phyloP scores from a whole-genome alignment of 2,329 filamentous ascomycete genomes.

The Xenosphaeropsis pyriputrescens region DNA sequence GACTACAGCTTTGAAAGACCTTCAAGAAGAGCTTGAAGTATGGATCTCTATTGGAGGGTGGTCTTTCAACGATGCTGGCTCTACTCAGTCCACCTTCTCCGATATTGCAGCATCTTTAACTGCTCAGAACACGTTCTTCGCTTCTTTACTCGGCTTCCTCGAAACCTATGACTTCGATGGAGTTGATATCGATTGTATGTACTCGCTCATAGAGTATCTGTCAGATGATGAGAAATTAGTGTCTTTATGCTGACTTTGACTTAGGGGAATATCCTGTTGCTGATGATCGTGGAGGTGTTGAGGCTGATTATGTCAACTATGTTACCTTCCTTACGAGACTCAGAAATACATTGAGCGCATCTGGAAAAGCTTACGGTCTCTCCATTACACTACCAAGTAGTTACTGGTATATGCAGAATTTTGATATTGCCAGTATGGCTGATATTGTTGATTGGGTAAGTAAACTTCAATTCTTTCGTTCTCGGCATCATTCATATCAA shows the following conservation, averaged over 20 bases:
- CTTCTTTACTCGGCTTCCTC: constrained; percentile 23
- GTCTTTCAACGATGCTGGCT: constrained; percentile 10
- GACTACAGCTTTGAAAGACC: constrained; percentile 16
- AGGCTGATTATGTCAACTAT: constrained; percentile 20
- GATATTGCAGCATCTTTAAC: constrained; percentile 16
- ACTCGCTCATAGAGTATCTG: too few relatives aligned
- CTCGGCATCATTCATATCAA: too few relatives aligned
- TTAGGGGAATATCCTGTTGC: constrained; percentile 19
- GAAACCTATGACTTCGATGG: constrained; percentile 30
- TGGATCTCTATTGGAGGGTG: constrained; percentile 25
- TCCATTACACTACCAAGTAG: constrained; percentile 4
- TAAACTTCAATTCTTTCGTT: constrained; percentile 13
- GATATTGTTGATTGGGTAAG: constrained; percentile 12
- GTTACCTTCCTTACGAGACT: constrained; percentile 9
- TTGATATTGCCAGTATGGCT: constrained; percentile 10
- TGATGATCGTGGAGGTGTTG: constrained; percentile 20
- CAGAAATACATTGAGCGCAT: too few relatives aligned
- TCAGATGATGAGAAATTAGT: too few relatives aligned
- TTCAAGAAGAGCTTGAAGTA: constrained; percentile 11
- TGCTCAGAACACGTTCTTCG: constrained; percentile 21
- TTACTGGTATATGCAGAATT: constrained; percentile 17
- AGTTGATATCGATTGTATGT: constrained; percentile 32
- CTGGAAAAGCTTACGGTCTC: background rate
- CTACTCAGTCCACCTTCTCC: constrained; percentile 7
- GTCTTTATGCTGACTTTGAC: too few relatives aligned